Percentiles rank a stretch among this genome's conserved stretches.
Evolutionary conservation across 345 rosid genomes (phyloP).

Genomic region (Populus davidiana): DNA sequence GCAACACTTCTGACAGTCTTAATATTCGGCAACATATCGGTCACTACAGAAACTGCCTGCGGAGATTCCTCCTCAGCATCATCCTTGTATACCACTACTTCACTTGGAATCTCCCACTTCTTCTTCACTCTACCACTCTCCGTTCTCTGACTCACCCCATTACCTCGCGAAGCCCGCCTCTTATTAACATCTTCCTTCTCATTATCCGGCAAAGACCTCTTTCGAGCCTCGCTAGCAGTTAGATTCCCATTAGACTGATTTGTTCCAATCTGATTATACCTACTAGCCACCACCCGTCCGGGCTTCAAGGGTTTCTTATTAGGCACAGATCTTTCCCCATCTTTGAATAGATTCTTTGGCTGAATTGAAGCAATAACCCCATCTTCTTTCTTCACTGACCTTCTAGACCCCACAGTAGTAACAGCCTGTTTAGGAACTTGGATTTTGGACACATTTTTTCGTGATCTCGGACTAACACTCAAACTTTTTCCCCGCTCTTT

Average conservation of each 20-base stretch:
- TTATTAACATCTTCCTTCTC: conserved; percentile 60
- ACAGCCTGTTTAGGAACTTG: conserved; percentile 59
- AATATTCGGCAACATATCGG: conserved; percentile 61
- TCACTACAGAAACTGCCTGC: conserved; percentile 15
- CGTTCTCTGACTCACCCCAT: conserved; percentile 21
- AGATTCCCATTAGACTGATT: conserved; percentile 29
- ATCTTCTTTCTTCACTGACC: conserved; percentile 69
- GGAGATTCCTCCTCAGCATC: conserved; percentile 38
- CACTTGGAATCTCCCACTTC: conserved; percentile 86
- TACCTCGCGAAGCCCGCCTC: conserved; percentile 57
- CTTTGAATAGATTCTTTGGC: conserved; percentile 79
- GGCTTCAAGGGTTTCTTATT: conserved; percentile 55
- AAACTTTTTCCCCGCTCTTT: conserved; percentile 67
- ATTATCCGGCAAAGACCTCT: conserved; percentile 67
- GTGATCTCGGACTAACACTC: conserved; percentile 72
- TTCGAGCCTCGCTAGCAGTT: conserved; percentile 39
- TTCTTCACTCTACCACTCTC: conserved; percentile 62
- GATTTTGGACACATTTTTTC: conserved; percentile 47
- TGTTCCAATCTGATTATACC: conserved; percentile 50
- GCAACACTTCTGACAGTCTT: conserved; percentile 43
- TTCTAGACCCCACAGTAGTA: conserved; percentile 61
- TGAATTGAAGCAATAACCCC: conserved; percentile 50
- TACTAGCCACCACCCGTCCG: conserved; percentile 71
- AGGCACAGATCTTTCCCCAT: conserved; percentile 57
- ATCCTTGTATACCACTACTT: conserved; percentile 40